A percentile compares a stretch with the other conserved stretches of the same genome.
phyloP scores from a whole-genome alignment of 2,329 filamentous ascomycete genomes.

The Sporothrix luriei region DNA sequence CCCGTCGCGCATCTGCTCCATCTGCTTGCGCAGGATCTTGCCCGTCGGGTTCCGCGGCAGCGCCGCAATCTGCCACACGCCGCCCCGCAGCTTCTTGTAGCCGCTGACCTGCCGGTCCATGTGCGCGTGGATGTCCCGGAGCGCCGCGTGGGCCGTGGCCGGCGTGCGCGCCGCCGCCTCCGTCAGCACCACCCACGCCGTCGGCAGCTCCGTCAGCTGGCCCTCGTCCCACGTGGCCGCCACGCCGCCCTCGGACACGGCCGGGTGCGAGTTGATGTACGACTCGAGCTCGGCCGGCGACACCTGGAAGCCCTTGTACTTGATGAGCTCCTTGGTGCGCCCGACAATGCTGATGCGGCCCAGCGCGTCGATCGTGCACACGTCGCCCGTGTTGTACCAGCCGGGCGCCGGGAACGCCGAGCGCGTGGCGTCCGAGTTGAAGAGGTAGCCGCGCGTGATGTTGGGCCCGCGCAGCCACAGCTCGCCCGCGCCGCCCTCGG shows the following conservation, averaged over 20 bases:
- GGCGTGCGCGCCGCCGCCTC: constrained; percentile 34
- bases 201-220: constrained; percentile 46
- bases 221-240: constrained; percentile 45
- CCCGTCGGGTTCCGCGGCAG: constrained; percentile 46
- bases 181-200: constrained; percentile 46
- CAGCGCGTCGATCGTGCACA: constrained; percentile 44
- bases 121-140: constrained; percentile 41
- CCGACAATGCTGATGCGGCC: constrained; percentile 45
- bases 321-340: constrained; percentile 48
- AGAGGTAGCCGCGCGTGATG: constrained; percentile 47
- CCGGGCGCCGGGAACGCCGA: constrained; percentile 45
- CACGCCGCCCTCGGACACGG: constrained; percentile 45
- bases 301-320: constrained; percentile 50
- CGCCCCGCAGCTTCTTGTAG: constrained; percentile 48
- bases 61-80: constrained; percentile 43
- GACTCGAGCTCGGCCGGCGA: constrained; percentile 45
- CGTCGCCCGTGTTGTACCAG: constrained; percentile 53
- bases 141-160: constrained; percentile 29
- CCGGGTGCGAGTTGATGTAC: constrained; percentile 44
- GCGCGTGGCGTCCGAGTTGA: constrained; percentile 46
- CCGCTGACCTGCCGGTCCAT: constrained; percentile 46
- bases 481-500: constrained; percentile 38
- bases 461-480: constrained; percentile 50
- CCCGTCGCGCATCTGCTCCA: constrained; percentile 29
- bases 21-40: constrained; percentile 41